Evolutionary conservation across 2,329 filamentous ascomycete species (phyloP), one percentile per base, ranked within the genome.

Genomic region (Neonectria neomacrospora): DNA sequence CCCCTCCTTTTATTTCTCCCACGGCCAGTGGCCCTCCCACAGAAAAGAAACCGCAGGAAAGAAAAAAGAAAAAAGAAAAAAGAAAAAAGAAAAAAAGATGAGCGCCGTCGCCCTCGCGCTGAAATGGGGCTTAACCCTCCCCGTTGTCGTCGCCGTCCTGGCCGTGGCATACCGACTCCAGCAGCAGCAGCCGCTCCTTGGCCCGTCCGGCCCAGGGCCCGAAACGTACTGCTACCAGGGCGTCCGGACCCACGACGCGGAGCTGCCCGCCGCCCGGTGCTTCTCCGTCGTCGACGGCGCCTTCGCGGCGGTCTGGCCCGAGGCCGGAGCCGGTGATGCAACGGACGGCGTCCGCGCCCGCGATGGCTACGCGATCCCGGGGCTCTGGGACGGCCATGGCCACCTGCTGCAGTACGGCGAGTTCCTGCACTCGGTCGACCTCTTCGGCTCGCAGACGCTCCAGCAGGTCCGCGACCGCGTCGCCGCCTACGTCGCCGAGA

Each of bases 351-450:
- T 58, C 2, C 65, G 80, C 12, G 39, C 48, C 12, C 54, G 63
- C 11, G 63, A 73, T 22, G 88, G 88, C 0, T 83, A 86, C 67
- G 88, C 85, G 2, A 85, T 91, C 26, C 90, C 90, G 0, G 90
- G 90, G 0, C 79, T 92, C 2, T 91, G 89, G 86, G 90, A 92
- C 67, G 89, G 88, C 0, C 90, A 92, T 73, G 90, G 88, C 0
- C 90, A 92, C 72, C 77, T 92, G 51, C 74, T 89, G 18, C 83
- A 86, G 68, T 91, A 90, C 73, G 90, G 87, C 54, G 88, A 91
- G 76, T 89, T 90, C 70, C 78, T 91, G 39, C 85, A 89, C 69
- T 89, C 87, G 5, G 89, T 89, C 0, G 83, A 89, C 68, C 77
- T 92, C 3, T 90, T 91, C 69, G 88, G 86, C 0, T 79, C 85